Evolutionary conservation across 2,329 filamentous ascomycete genomes (phyloP), one percentile per base, ranked within the genome.

Genomic region (Pseudogymnoascus sp.): DNA sequence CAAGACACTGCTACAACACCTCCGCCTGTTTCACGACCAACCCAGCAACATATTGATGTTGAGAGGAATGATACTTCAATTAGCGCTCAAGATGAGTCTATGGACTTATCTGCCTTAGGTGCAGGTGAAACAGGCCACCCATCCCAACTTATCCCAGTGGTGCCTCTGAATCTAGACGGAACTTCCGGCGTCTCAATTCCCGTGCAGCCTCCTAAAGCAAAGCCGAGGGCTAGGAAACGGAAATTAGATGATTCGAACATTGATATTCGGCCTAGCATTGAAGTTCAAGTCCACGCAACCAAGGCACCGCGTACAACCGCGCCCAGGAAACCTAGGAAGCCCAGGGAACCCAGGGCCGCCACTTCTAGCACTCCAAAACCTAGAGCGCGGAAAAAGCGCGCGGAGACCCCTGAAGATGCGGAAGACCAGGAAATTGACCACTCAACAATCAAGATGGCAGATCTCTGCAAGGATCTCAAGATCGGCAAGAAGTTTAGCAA

Each of bases 401-500:
- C 67, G 5, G 66, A 59, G 21, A 88, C 86, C 0, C 86, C 87
- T 1, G 84, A 87, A 62, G 83, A 87, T 67, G 83, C 85, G 3
- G 86, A 89, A 69, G 73, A 75, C 23, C 79, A 82, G 64, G 74
- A 82, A 66, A 86, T 93, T 62, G 87, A 92, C 70, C 78, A 84
- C 21, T 81, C 82, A 23, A 82, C 80, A 3, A 81, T 89, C 25
- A 90, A 84, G 62, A 91, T 94, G 85, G 82, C 81, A 47, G 88
- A 91, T 63, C 75, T 94, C 2, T 89, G 85, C 60, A 84, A 82
- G 65, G 88, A 91, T 70, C 77, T 89, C 61, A 81, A 82, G 21
- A 87, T 88, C 63, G 90, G 90, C 63, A 90, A 89, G 72, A 86
- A 88, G 65, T 92, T 91, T 63, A 87, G 86, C 69, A 82, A 87